Base-by-base conservation (phyloP, 2,329 filamentous ascomycete genomes). In the Fusarium sp. region DNA sequence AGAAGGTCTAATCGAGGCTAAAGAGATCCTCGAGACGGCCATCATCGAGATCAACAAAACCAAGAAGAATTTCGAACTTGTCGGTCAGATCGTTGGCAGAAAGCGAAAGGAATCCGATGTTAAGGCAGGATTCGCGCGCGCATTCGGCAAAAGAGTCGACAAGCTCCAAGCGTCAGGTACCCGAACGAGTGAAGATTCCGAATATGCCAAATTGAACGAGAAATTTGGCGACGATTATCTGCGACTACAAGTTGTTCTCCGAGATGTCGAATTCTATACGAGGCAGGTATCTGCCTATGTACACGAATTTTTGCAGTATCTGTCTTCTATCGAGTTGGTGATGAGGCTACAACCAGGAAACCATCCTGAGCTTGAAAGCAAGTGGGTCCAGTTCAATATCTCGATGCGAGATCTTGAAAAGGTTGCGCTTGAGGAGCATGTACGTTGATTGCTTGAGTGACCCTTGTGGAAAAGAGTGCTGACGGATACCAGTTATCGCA, bases 181-280 rank as follows among this genome's bases (percentile, higher is more conserved):
- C 75, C 85, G 87, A 47, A 83, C 91, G 60, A 89, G 93, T 49
- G 94, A 97, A 75, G 96, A 99, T 81, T 87, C 91, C 10, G 91
- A 91, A 21, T 99, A 97, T 81, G 88, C 92, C 65, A 91, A 92
- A 73, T 85, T 96, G 33, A 91, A 95, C 68, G 94, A 97, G 79
- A 94, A 91, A 78, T 98, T 97, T 78, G 92, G 94, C 37, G 94
- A 97, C 70, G 95, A 98, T 80, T 98, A 95, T 81, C 92, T 98
- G 70, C 93, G 96, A 68, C 85, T 98, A 33, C 96, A 98, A 79
- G 93, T 99, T 43, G 94, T 98, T 46, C 91, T 97, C 78, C 91
- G 95, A 66, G 96, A 98, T 80, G 93, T 97, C n/a, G 94, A 98
- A 79, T 94, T 92, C 77, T 98, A 98, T 81, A 92, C 94, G 9